Percentiles rank a stretch among this genome's conserved stretches.
Conservation (phyloP, 2,329 filamentous ascomycete species). For the Arthroderma sp. region DNA sequence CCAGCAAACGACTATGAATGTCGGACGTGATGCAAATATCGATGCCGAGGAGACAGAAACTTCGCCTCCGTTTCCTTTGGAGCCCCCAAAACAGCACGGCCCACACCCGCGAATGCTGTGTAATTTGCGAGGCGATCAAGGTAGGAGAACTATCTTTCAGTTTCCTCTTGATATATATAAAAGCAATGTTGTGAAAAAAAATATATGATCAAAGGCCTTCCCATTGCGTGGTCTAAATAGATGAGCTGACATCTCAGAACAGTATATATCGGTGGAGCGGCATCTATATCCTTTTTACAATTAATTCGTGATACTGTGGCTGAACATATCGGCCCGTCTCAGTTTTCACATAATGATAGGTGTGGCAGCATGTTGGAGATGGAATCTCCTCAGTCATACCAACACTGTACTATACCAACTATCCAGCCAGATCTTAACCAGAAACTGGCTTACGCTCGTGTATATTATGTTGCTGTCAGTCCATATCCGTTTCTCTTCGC, state of each 20-base stretch:
- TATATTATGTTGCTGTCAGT: constrained; percentile 18
- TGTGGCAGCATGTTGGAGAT: constrained; percentile 43
- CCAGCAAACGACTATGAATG: too few species aligned
- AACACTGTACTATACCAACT: constrained; percentile 9
- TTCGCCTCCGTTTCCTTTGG: constrained; percentile 11
- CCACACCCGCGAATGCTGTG: constrained; percentile 21
- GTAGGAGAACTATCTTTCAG: constrained; percentile 18
- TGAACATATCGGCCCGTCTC: constrained; percentile 41
- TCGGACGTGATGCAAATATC: too few species aligned
- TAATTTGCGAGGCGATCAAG: constrained; percentile 40
- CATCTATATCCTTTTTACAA: constrained; percentile 44
- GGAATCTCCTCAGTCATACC: constrained; percentile 21
- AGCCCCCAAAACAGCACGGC: constrained; percentile 19
- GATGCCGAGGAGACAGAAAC: not conserved
- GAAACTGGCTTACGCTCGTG: constrained; percentile 23
- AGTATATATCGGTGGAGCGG: constrained; percentile 41
- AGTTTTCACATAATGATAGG: constrained; percentile 40
- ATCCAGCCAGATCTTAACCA: constrained; percentile 21
- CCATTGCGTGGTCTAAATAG: too few species aligned
- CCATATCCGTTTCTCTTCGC: not conserved
- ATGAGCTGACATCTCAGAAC: not conserved
- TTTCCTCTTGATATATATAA: too few species aligned
- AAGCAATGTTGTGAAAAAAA: too few species aligned
- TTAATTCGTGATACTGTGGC: constrained; percentile 37
- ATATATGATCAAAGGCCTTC: too few species aligned